Evolutionary conservation across 371 early-diverging fungal species (phyloP).

Genomic region (Ordospora pajunii): DNA sequence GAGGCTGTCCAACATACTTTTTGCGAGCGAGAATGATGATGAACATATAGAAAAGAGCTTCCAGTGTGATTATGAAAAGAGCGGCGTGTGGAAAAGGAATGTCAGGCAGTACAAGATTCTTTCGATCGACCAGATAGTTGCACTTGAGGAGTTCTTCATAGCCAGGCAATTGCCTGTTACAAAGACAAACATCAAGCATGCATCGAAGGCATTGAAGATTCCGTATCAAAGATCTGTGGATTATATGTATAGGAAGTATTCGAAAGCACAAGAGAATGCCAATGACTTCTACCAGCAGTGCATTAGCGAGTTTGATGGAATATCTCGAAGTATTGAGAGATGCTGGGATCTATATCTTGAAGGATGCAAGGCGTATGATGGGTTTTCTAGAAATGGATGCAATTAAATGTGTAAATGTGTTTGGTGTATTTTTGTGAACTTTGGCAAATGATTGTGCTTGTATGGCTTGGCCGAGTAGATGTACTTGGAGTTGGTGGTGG

Average conservation of each 20-base stretch:
- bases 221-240: conserved; percentile 47
- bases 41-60: not conserved
- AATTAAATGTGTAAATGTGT: not conserved
- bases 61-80: conserved; percentile 17
- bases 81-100: conserved; percentile 21
- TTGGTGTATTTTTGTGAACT: not conserved
- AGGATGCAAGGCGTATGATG: not conserved
- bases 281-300: conserved; percentile 21
- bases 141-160: conserved; percentile 48
- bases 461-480: no score
- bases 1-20: conserved; percentile 1
- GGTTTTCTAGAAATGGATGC: not conserved
- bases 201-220: conserved; percentile 45
- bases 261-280: conserved; percentile 28
- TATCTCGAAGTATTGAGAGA: not conserved
- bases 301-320: not conserved
- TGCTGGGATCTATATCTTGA: not conserved
- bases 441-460: not conserved
- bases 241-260: conserved; percentile 42
- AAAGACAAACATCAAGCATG: conserved; percentile 47
- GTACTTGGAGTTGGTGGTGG: not conserved
- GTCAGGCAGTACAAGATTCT: conserved; percentile 20
- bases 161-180: conserved; percentile 40
- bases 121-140: conserved; percentile 30
- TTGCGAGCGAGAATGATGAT: not conserved